Evolutionary conservation across 2,329 filamentous ascomycete species (phyloP), one percentile per base, ranked within the genome.

Genomic region (Sarocladium strictum): DNA sequence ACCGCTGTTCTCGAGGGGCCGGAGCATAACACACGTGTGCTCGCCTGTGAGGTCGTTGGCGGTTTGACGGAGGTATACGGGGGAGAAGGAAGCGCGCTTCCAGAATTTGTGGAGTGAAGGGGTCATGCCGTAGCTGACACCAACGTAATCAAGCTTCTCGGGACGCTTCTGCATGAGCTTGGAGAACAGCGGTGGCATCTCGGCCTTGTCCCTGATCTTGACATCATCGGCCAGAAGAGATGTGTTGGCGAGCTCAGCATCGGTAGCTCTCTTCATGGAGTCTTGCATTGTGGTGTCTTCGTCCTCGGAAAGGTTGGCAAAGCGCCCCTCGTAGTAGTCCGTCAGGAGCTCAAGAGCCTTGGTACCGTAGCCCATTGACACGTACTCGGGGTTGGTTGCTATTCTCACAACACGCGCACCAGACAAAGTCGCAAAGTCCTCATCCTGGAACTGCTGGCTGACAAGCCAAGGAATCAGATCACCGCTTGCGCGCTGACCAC

Each of bases 401-500:
- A 99, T 97, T 50, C 94, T 85, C 15, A 99, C 93, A 47, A 99
- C 76, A 58, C 94, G 84, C 32, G 93, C 94, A 55, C 94, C 95
- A 14, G 93, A 97, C 1, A 99, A 79, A 38, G 89, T 86, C 12
- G 93, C 94, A 67, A 99, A 99, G 60, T 97, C 91, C 60, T 96
- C 90, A 63, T 99, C 94, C 66, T 97, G 94, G 75, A 96, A 99
- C 67, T 99, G 94, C 67, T 97, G 92, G 67, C 90, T 96, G 58
- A 99, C 89, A 29, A 97, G 81, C 94, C 94, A 99, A 1, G 94
- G 94, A 55, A 99, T 99, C 54, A 99, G 75, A 69, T 99, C 94
- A 63, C 94, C 94, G 37, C 89, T 85, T 1, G 93, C 90, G 61
- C 94, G 81, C 67, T 94, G 89, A 35, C 94, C 95, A 67, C 94